These are phyloP conservation scores for Lomentospora prolificans DNA, from an alignment of 2,329 filamentous ascomycete genomes.

Conservation along the genomic window DNA sequence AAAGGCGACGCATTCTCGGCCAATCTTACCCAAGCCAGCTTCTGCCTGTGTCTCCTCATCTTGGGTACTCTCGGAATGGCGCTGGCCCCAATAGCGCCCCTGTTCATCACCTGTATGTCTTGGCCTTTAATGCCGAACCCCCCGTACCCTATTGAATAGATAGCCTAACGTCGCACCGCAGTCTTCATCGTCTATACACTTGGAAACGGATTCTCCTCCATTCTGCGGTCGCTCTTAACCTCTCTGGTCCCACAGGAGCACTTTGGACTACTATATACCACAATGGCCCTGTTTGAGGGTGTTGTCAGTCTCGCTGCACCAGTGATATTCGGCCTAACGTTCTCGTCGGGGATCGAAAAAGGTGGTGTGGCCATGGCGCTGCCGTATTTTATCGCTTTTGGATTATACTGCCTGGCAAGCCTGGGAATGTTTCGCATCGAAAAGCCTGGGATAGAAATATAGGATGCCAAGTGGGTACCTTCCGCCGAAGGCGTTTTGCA, in stretches of 20 bases:
- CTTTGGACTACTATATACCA: slow-evolving; percentile 9
- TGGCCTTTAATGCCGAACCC: background rate
- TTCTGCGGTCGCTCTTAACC: slow-evolving; percentile 10
- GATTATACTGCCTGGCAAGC: slow-evolving; percentile 7
- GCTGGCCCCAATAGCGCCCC: slow-evolving; percentile 2
- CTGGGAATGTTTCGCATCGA: slow-evolving; percentile 7
- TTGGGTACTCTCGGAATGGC: slow-evolving; percentile 8
- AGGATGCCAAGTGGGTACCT: background rate
- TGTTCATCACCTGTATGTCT: slow-evolving; percentile 9
- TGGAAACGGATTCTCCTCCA: slow-evolving; percentile 8
- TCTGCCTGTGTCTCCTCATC: slow-evolving; percentile 7
- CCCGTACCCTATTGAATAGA: background rate
- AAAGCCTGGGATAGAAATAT: background rate
- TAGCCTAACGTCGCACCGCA: background rate
- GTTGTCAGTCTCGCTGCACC: slow-evolving; percentile 4
- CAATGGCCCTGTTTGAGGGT: slow-evolving; percentile 12
- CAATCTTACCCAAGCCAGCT: slow-evolving; percentile 8
- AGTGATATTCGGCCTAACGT: slow-evolving; percentile 8
- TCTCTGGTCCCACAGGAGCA: slow-evolving; percentile 7
- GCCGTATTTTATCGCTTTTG: slow-evolving; percentile 10
- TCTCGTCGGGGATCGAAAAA: slow-evolving; percentile 8
- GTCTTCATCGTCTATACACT: slow-evolving; percentile 9
- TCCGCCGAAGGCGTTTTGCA: background rate
- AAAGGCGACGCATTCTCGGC: slow-evolving; percentile 5
- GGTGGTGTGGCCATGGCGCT: slow-evolving; percentile 7